Evolutionary conservation across 2,329 filamentous ascomycete species (phyloP).

Genomic region (Tolypocladium tundrense): DNA sequence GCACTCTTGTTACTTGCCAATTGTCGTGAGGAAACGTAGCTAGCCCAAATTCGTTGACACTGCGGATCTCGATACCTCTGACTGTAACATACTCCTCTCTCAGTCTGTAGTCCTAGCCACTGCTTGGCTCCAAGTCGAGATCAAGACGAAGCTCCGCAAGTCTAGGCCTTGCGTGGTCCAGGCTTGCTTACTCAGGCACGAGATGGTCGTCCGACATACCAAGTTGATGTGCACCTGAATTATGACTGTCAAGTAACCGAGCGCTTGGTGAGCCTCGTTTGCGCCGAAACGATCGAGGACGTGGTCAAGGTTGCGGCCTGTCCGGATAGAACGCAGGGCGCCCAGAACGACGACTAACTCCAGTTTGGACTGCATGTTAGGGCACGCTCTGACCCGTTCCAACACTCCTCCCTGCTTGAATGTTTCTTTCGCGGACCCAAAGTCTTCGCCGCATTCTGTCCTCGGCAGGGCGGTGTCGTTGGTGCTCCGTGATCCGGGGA

Average conservation of each 20-base stretch:
- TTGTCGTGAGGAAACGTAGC: not conserved
- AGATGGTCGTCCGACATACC: too few species aligned
- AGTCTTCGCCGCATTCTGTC: not conserved
- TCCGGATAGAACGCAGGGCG: not conserved
- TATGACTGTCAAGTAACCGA: too few species aligned
- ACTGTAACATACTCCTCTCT: not conserved
- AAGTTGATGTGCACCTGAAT: too few species aligned
- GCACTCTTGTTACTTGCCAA: not conserved
- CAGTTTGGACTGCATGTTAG: not conserved
- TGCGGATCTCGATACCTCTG: not conserved
- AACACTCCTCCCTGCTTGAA: not conserved
- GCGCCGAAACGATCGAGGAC: not conserved
- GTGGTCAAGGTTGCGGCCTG: not conserved
- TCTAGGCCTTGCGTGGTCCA: not conserved
- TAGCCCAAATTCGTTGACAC: too few species aligned
- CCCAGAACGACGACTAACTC: not conserved
- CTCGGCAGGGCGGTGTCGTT: not conserved
- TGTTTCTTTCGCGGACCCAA: not conserved
- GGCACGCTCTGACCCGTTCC: not conserved
- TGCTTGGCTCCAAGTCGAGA: not conserved
- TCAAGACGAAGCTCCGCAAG: not conserved
- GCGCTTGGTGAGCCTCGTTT: not conserved
- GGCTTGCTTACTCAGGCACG: too few species aligned
- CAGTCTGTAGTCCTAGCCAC: not conserved
- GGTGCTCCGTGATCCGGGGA: not conserved